Base-by-base conservation (phyloP, 2,329 filamentous ascomycete species). In the Periconia macrospinosa region DNA sequence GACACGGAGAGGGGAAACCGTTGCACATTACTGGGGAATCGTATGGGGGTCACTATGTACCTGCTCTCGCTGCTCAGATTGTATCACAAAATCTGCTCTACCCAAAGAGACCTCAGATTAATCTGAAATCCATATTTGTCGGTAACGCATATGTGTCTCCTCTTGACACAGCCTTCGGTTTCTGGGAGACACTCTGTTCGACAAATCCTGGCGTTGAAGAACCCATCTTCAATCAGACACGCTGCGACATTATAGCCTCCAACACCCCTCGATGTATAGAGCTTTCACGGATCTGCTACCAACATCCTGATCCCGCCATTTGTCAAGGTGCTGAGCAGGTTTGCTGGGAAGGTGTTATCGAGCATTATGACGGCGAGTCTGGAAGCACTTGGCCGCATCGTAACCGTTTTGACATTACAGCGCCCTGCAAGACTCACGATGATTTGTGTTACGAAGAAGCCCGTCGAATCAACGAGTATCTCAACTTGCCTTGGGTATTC, bases 1-100 rank as follows among this genome's bases (percentile, higher is more conserved):
- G 61, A 30, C 49, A 71, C 1, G 61, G 69, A 2, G 70, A 76
- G 3, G 35, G 20, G 30, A 48, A 48, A 20, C 33, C 41, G 23
- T 73, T 83, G 27, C 76, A 80, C 43, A 75, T 82, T 27, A 76
- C 79, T 0, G 80, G 79, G 0, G 79, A 82, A 55, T 78, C 75
- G 52, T 81, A 79, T 66, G 79, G 69, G n/a, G 79, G 79, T 7
- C 76, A 80, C 59, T 81, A 81, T 54, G 74, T 81, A 17, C 79
- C 79, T 2, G 69, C 73, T 27, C 68, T 77, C 6, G 77, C 71
- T 6, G 71, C 74, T 15, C 69, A 80, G 47, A 79, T 81, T 20
- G 62, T 81, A 7, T 63, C 67, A 1, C 76, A 79, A 51, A 81
- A 81, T 52, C 54, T 68, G 10, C 57, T 75, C 0, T 72, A 77